Evolutionary conservation across 2,329 filamentous ascomycete species (phyloP), one percentile per base, ranked within the genome.

Genomic region (Fusarium humuli): DNA sequence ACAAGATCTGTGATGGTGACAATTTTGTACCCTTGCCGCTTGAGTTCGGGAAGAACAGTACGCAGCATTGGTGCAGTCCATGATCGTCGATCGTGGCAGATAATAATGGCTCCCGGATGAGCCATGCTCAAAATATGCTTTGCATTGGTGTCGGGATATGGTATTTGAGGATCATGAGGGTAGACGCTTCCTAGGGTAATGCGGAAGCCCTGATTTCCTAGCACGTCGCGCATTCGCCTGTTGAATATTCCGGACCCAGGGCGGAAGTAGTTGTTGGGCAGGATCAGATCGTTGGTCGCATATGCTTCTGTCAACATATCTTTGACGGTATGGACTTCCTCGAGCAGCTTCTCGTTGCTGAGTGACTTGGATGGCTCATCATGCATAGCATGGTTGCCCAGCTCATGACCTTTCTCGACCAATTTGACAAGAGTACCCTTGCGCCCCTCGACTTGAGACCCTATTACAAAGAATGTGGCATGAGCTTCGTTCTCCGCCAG

Each of bases 381-480:
- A 78, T 90, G 87, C 93, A 96, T 94, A 12, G 92, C 94, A 80
- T 97, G 94, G 80, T 97, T 97, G 25, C 88, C 94, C 6, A 97
- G 83, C 82, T 94, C 92, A 78, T 92, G 88, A 23, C 90, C 90
- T 50, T 81, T 82, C 40, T 82, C 81, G n/a, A 92, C 83, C 3
- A 92, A 81, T 41, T 87, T 82, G 45, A 84, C 80, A 32, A 94
- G 82, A 5, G 85, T 79, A 8, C 82, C 81, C 75, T 90, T 85
- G 29, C 83, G 79, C 3, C 86, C 87, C 0, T 83, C 72, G 12
- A 93, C 89, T 81, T 97, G 94, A 5, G 86, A 86, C 11, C 94
- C 94, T 73, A 97, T 97, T 32, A 97, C 86, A 79, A 97, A 98
- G 79, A 97, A 96, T 0, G 94, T 97, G 0, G 94, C 94, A 22